Evolutionary conservation across 768 basidiomycete species (phyloP).

Genomic region (Psilocybe sp.): DNA sequence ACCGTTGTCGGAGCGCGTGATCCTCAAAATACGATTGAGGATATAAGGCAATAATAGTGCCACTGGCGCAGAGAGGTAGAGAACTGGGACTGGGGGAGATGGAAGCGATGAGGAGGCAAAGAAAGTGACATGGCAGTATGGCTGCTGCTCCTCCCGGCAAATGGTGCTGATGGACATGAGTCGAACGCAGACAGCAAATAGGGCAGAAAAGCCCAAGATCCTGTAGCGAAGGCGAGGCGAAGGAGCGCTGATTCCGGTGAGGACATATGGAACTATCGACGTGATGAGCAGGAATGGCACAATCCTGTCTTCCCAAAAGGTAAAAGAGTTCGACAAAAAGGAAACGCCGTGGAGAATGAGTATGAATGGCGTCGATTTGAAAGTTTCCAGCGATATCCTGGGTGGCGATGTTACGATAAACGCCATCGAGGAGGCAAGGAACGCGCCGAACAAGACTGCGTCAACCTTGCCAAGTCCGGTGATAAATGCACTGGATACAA

Average conservation of each 20-base stretch:
- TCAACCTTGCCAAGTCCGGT: constrained; percentile 53
- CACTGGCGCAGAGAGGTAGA: constrained; percentile 54
- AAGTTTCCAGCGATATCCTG: constrained; percentile 24
- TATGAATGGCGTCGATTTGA: constrained; percentile 38
- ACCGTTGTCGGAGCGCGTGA: constrained; percentile 74
- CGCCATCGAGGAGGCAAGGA: constrained; percentile 43
- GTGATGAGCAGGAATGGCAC: constrained; percentile 71
- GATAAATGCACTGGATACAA: constrained; percentile 28
- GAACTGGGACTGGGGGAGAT: constrained; percentile 56
- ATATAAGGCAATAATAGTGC: constrained; percentile 55
- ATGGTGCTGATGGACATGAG: constrained; percentile 81
- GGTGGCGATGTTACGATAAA: constrained; percentile 42
- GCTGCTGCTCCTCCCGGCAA: constrained; percentile 93
- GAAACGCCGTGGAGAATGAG: constrained; percentile 68
- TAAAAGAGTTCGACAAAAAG: constrained; percentile 93
- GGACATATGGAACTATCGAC: constrained; percentile 57
- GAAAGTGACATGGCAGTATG: constrained; percentile 88
- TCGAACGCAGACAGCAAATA: constrained; percentile 68
- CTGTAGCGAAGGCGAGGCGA: constrained; percentile 67
- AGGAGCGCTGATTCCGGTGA: constrained; percentile 66
- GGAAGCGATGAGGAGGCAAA: constrained; percentile 72
- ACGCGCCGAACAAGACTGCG: constrained; percentile 44
- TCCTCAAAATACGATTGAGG: constrained; percentile 54
- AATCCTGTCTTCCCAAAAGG: constrained; percentile 94
- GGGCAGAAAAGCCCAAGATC: constrained; percentile 67